A percentile compares a stretch with the other conserved stretches of the same genome.
These are phyloP conservation scores for Phyllosticta citriasiana DNA, from an alignment of 2,329 filamentous ascomycete species.

Conservation along the genomic window DNA sequence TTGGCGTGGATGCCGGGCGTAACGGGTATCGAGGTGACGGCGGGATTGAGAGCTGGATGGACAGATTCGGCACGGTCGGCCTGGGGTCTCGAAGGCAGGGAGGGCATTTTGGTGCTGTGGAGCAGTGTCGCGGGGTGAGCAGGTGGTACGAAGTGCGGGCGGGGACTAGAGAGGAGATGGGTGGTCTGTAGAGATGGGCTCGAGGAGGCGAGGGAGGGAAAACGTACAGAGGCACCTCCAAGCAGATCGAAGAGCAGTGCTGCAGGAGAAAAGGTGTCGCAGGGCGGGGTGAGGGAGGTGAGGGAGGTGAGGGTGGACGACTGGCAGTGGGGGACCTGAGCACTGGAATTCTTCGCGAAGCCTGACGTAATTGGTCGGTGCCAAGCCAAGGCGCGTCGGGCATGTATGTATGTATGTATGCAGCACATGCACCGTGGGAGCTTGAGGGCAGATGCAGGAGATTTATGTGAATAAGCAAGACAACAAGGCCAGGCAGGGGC, in stretches of 20 bases:
- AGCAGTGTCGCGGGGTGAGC: constrained; percentile 1
- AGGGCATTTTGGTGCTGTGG: background rate
- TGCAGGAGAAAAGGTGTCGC: background rate
- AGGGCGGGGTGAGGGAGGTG: background rate
- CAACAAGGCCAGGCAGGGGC: background rate
- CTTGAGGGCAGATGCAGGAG: background rate
- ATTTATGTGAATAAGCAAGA: background rate
- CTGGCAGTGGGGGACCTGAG: background rate
- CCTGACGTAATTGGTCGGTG: background rate
- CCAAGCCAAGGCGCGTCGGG: background rate
- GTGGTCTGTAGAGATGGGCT: background rate
- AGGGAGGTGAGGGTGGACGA: background rate
- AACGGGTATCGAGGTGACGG: constrained; percentile 31
- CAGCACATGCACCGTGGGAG: background rate
- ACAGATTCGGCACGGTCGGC: constrained; percentile 17
- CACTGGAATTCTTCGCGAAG: background rate
- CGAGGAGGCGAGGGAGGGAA: background rate
- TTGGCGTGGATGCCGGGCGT: constrained; percentile 31
- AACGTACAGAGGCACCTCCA: background rate
- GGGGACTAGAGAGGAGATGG: background rate
- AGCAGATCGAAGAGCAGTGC: background rate
- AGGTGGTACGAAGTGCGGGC: background rate
- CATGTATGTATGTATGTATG: background rate
- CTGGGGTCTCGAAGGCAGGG: constrained; percentile 7
- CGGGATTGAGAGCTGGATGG: constrained; percentile 30